Evolutionary conservation across 2,329 filamentous ascomycete genomes (phyloP).

Genomic region (Colletotrichum tropicicola): DNA sequence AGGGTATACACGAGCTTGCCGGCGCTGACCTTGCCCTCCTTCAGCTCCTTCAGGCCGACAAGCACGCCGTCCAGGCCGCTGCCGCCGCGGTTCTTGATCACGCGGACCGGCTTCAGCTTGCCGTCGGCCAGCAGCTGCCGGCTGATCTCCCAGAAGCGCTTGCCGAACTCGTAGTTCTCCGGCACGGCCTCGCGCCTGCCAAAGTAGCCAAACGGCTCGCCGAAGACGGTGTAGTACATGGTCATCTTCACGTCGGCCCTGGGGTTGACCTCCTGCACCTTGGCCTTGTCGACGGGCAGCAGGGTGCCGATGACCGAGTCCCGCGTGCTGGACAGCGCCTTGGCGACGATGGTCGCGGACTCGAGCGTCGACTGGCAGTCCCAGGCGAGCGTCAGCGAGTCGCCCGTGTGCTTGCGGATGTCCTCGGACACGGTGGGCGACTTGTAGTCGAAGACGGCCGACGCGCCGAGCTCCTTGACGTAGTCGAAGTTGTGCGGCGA

Average conservation of each 20-base stretch:
- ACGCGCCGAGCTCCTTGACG: slow-evolving; percentile 40
- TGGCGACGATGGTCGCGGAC: slow-evolving; percentile 34
- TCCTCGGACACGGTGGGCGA: slow-evolving; percentile 33
- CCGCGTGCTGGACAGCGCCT: slow-evolving; percentile 16
- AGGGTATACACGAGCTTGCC: slow-evolving; percentile 53
- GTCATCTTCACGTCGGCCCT: slow-evolving; percentile 41
- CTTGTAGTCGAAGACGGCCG: slow-evolving; percentile 43
- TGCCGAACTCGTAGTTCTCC: slow-evolving; percentile 43
- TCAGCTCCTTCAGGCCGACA: slow-evolving; percentile 42
- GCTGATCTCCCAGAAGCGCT: slow-evolving; percentile 44
- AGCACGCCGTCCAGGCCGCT: slow-evolving; percentile 44
- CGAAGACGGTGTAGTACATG: slow-evolving; percentile 47
- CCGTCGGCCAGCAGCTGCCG: slow-evolving; percentile 43
- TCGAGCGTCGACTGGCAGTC: slow-evolving; percentile 33
- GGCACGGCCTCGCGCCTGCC: slow-evolving; percentile 18
- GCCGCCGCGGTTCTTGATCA: slow-evolving; percentile 39
- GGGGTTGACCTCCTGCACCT: slow-evolving; percentile 51
- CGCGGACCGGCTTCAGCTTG: slow-evolving; percentile 42
- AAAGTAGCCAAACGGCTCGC: slow-evolving; percentile 40
- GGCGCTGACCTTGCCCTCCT: slow-evolving; percentile 45
- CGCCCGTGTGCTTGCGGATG: slow-evolving; percentile 36
- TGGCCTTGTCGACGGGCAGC: slow-evolving; percentile 45
- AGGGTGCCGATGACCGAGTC: slow-evolving; percentile 49
- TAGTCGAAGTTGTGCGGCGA: slow-evolving; percentile 46
- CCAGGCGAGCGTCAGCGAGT: slow-evolving; percentile 36